These are phyloP conservation scores for Nemania abortiva DNA, from an alignment of 2,329 filamentous ascomycete species.

Conservation along the genomic window DNA sequence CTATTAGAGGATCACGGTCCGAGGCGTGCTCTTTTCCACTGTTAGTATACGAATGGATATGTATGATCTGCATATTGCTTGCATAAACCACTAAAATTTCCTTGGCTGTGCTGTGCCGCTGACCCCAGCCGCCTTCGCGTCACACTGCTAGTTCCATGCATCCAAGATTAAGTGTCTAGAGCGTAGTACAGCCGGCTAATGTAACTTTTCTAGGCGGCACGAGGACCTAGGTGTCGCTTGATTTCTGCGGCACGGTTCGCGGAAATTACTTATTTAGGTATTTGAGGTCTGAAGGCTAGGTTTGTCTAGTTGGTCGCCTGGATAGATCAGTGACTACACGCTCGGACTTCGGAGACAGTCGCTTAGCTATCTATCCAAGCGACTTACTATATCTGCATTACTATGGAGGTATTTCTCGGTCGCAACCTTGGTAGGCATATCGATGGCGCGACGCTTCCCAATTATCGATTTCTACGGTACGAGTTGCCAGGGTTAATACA, in stretches of 20 bases:
- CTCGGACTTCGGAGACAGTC: background rate
- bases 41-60: background rate
- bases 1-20: slow-evolving; percentile 9
- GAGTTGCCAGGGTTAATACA: background rate
- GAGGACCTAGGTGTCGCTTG: background rate
- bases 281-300: background rate
- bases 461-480: background rate
- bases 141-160: slow-evolving; percentile 21
- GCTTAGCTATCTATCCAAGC: background rate
- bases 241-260: background rate
- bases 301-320: background rate
- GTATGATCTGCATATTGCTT: slow-evolving; percentile 31
- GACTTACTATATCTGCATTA: background rate
- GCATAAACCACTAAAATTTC: slow-evolving; percentile 22
- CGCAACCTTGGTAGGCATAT: background rate
- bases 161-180: slow-evolving; percentile 7
- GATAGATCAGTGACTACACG: background rate
- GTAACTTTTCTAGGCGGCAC: slow-evolving; percentile 1
- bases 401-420: background rate
- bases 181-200: slow-evolving; percentile 10
- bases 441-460: background rate
- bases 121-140: slow-evolving; percentile 15
- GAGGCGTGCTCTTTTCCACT: background rate
- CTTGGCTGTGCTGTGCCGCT: slow-evolving; percentile 10
- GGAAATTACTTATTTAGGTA: background rate